Base-by-base conservation (phyloP, 2,329 filamentous ascomycete genomes). In the Aspergillus persii region DNA sequence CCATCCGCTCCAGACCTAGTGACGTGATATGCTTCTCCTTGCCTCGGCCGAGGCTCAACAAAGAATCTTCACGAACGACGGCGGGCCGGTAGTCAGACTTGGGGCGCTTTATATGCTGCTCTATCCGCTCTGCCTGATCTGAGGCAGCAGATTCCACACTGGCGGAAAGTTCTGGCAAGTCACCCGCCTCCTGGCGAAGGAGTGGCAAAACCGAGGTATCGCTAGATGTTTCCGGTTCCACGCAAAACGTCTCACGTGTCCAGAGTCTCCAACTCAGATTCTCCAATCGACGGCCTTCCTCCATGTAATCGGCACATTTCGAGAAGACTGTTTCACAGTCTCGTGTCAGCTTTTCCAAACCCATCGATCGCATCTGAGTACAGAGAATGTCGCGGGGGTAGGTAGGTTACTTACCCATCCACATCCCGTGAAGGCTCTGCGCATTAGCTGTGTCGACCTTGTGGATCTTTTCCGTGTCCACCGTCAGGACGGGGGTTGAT, bases 201-300 rank as follows among this genome's bases (percentile, higher is more conserved):
- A 67, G 81, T 75, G 63, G 80, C 74, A 68, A 74, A 67, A 82
- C 75, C 57, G 83, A 79, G 29, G 79, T 77, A 68, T 83, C 80
- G 67, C 83, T 81, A 60, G 83, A 81, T 44, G 65, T 74, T 54
- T 71, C 69, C n/a, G 84, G 84, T 63, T 91, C 89, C 77, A 89
- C 93, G 78, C 93, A 96, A 69, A 96, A 92, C 9, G 91, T 94
- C 74, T 98, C 93, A 70, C 92, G 86, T 69, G 92, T 96, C 94
- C 93, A 98, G 62, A 98, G 80, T 69, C 95, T 84, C 95, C 95
- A 98, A 74, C 90, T 96, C 63, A 99, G 82, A 79, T 99, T 98
- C 76, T 98, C 95, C 73, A 97, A 82, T 71, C 95, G 85, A 72
- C 91, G 88, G 58, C 95, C 95, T 77, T 98, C 90, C 74, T 96